Percentiles rank a stretch among this genome's conserved stretches.
These are phyloP conservation scores for Xylaria sp. DNA, from an alignment of 2,329 filamentous ascomycete genomes.

Conservation along the genomic window DNA sequence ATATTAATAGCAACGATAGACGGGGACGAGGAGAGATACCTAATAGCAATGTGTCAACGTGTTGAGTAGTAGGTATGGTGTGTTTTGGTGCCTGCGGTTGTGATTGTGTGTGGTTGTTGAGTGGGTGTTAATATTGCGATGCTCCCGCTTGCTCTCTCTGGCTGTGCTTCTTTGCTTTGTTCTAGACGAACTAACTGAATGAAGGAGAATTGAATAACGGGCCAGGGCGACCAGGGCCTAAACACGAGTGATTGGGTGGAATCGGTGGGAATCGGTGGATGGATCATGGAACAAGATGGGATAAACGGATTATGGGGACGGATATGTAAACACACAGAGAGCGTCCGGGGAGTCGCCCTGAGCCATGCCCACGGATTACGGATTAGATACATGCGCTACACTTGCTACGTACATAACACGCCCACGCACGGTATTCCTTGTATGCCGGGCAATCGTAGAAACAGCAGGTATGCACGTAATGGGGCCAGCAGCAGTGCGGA, in stretches of 20 bases:
- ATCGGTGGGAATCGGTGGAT: background rate
- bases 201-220: conserved; percentile 14
- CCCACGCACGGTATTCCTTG: background rate
- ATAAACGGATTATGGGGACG: too few species aligned
- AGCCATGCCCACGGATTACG: background rate
- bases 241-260: background rate
- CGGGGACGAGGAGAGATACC: background rate
- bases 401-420: background rate
- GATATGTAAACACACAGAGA: too few species aligned
- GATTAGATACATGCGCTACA: background rate
- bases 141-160: background rate
- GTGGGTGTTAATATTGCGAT: background rate
- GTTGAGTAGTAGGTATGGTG: background rate
- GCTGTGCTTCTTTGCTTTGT: conserved; percentile 11
- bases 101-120: background rate
- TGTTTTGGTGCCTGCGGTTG: background rate
- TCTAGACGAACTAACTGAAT: conserved; percentile 21
- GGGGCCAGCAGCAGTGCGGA: background rate
- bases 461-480: conserved; percentile 2
- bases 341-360: too few species aligned
- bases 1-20: conserved; percentile 9
- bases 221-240: background rate
- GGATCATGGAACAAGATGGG: background rate
- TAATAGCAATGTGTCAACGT: background rate
- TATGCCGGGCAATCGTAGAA: background rate